Evolutionary conservation across 176 grass and related monocot species (phyloP), one percentile per base, ranked within the genome.

Genomic region (Bothriochloa decipiens): DNA sequence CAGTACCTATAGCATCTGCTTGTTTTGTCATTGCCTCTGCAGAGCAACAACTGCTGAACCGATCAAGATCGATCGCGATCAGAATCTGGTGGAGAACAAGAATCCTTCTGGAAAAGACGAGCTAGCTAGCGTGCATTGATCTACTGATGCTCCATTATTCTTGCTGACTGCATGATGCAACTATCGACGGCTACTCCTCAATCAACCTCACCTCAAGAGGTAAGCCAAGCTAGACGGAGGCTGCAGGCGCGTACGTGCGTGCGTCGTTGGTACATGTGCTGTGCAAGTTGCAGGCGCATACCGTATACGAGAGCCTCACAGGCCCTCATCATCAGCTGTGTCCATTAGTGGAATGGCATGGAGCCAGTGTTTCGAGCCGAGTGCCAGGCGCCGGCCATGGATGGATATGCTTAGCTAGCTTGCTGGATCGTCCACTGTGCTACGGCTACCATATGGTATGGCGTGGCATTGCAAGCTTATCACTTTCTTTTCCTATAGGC

Each of bases 331-430:
- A 60, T 64, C 67, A 37, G 67, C 66, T 42, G 62, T 78, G 62
- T 78, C 74, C 80, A 72, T 73, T 61, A 47, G 61, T 39, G 62
- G 61, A 72, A 57, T 36, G 70, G 61, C 65, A 52, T 79, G 81
- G 70, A 9, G 85, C 61, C 71, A 45, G 79, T 60, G 80, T 86
- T 90, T 86, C 74, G 88, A 86, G 67, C 4, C 13, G 88, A 83
- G 88, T 90, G 88, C 88, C 84, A 22, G 23, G 61, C 70, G 46
- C 70, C 42, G 42, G 42, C 42, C 78, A 68, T 50, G 45, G 77
- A 81, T 43, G 77, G 58, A 75, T 58, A 39, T 65, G 61, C 25
- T 27, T 42, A 10, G 40, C 40, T 64, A 26, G 53, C 7, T 62
- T 60, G 22, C 22, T 28, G 61, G n/a, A 28, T 64, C 60, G 11